Percentiles rank a stretch among this genome's conserved stretches.
These are phyloP conservation scores for Aplosporella prunicola DNA, from an alignment of 2,329 filamentous ascomycete species.

Conservation along the genomic window DNA sequence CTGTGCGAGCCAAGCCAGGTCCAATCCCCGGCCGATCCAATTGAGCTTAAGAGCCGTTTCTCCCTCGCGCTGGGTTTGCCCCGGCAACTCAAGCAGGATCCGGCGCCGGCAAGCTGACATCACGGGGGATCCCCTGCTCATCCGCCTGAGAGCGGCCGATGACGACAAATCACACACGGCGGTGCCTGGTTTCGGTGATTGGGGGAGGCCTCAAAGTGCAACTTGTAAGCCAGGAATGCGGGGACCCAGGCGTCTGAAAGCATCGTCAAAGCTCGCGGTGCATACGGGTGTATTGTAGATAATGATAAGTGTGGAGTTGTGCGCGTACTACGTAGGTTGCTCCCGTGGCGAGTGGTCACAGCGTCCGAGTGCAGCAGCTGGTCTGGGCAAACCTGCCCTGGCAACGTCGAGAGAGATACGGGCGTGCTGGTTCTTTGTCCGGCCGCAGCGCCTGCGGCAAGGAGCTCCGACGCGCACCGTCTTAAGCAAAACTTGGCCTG, in stretches of 20 bases:
- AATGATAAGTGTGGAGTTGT: no score
- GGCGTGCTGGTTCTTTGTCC: conserved; percentile 6
- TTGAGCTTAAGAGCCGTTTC: conserved; percentile 4
- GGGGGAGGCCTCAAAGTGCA: no score
- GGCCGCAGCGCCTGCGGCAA: conserved; percentile 9
- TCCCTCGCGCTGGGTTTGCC: conserved; percentile 4
- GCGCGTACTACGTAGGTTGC: no score
- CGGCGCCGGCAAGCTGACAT: conserved; percentile 7
- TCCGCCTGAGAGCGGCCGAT: not conserved
- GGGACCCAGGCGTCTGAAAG: no score
- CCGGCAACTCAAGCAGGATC: conserved; percentile 8
- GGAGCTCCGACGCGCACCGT: conserved; percentile 10
- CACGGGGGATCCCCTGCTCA: conserved; percentile 6
- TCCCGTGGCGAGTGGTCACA: no score
- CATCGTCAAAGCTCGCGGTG: no score
- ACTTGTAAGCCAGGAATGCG: conserved; percentile 11
- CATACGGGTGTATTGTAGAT: no score
- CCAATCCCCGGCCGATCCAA: conserved; percentile 8
- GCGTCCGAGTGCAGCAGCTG: conserved; percentile 1
- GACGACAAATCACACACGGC: conserved; percentile 10
- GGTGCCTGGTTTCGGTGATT: no score
- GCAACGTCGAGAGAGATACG: conserved; percentile 4
- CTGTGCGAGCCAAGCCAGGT: conserved; percentile 4
- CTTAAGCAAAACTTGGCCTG: no score
- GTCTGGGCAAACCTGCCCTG: conserved; percentile 9